Conservation (phyloP, 1,284 basidiomycete genomes). For the Melampsora occidentalis region DNA sequence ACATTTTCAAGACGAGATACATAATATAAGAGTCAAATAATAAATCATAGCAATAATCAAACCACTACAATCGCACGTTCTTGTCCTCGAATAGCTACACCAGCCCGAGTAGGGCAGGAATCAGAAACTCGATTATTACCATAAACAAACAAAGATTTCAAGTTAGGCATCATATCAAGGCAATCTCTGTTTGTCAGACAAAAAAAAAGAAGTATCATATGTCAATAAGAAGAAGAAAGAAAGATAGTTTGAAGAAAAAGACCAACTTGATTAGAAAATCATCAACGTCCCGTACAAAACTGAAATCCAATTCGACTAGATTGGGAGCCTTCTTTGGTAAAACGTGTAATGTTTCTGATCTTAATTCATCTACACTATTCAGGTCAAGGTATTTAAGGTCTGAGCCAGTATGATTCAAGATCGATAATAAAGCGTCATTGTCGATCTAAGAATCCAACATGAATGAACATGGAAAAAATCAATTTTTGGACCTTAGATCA, state of each 20-base stretch:
- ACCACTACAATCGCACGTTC: conserved; percentile 34
- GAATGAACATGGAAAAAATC: not conserved
- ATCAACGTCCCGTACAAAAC: conserved; percentile 81
- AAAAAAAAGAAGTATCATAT: not conserved
- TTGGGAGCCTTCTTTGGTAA: conserved; percentile 56
- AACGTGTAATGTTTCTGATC: conserved; percentile 13
- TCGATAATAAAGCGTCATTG: conserved; percentile 62
- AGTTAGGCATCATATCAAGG: conserved; percentile 18
- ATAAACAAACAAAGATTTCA: conserved; percentile 20
- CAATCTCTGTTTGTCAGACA: conserved; percentile 1
- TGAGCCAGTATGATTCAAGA: conserved; percentile 69
- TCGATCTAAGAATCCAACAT: conserved; percentile 55
- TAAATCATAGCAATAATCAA: not conserved
- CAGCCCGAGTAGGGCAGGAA: conserved; percentile 23
- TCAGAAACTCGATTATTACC: conserved; percentile 42
- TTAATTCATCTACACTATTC: conserved; percentile 64
- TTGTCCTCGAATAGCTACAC: conserved; percentile 30
- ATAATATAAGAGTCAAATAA: not conserved
- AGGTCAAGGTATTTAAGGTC: conserved; percentile 68
- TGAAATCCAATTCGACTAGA: conserved; percentile 70
- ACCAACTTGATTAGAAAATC: conserved; percentile 71
- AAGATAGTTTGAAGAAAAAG: conserved; percentile 11
- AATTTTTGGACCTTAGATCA: not conserved
- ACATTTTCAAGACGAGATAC: not conserved
- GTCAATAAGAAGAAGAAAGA: not conserved